These are phyloP conservation scores for Pseudocercospora pini-densiflorae DNA, from an alignment of 2,329 filamentous ascomycete genomes.

Conservation along the genomic window DNA sequence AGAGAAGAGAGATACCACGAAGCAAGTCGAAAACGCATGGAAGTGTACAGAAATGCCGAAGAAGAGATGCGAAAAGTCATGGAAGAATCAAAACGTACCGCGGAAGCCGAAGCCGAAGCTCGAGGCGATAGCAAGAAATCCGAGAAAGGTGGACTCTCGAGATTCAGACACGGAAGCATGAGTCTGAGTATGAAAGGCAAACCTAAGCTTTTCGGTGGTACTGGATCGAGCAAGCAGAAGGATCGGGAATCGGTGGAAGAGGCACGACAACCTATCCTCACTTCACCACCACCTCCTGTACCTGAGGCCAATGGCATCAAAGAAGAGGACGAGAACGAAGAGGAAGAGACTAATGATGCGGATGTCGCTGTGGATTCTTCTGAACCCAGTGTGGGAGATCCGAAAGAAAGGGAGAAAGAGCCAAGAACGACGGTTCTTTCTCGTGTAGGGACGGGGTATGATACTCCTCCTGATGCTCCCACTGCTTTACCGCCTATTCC, in stretches of 20 bases:
- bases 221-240: conserved; percentile 25
- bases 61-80: conserved; percentile 68
- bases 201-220: conserved; percentile 35
- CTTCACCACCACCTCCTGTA: neutral
- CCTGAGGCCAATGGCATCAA: neutral
- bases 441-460: neutral
- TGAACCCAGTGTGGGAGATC: neutral
- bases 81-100: conserved; percentile 68
- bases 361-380: neutral
- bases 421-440: neutral
- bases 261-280: conserved; percentile 31
- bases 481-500: conserved; percentile 9
- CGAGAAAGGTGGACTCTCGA: conserved; percentile 57
- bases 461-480: conserved; percentile 16
- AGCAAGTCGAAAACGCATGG: conserved; percentile 52
- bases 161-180: conserved; percentile 71
- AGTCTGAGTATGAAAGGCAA: conserved; percentile 70
- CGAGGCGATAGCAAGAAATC: conserved; percentile 22
- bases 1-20: conserved; percentile 40
- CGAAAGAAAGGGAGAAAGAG: neutral
- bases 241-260: conserved; percentile 55
- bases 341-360: neutral
- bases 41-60: conserved; percentile 62
- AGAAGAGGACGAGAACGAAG: neutral
- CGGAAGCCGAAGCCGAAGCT: conserved; percentile 57